Conservation (phyloP, 2,329 filamentous ascomycete genomes). For the Sporothrix phasma region DNA sequence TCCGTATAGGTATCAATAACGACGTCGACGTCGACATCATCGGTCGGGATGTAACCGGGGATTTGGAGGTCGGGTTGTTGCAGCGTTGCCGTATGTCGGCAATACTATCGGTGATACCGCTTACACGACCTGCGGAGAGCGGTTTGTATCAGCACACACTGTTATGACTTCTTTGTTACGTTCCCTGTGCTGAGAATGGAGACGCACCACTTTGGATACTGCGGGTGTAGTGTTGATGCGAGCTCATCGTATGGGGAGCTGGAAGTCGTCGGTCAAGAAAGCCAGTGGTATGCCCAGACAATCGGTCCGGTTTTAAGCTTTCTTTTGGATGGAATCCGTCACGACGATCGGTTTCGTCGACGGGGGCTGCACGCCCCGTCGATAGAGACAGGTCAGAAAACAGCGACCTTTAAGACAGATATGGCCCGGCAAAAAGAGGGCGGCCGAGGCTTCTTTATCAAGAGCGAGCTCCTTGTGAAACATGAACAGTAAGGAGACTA, state of each 20-base stretch:
- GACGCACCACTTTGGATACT: background rate
- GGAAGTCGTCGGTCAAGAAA: background rate
- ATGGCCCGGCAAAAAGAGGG: background rate
- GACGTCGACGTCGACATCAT: background rate
- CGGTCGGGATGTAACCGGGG: background rate
- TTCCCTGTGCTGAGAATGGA: background rate
- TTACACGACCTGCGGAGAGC: background rate
- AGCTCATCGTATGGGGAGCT: background rate
- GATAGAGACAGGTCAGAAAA: background rate
- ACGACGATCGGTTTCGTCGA: background rate
- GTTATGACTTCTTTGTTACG: background rate
- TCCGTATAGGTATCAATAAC: background rate
- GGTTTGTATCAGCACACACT: background rate
- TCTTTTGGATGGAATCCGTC: background rate
- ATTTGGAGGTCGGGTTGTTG: background rate
- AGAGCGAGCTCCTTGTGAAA: background rate
- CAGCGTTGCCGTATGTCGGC: background rate
- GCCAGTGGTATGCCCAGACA: background rate
- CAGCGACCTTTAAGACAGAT: background rate
- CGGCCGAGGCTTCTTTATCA: background rate
- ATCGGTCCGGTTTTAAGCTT: background rate
- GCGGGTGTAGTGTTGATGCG: background rate
- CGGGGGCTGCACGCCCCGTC: slow-evolving; percentile 8
- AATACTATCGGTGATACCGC: background rate
- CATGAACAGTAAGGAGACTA: background rate